Conservation (phyloP, 2,329 filamentous ascomycete species). For the Pseudohalonectria lignicola region DNA sequence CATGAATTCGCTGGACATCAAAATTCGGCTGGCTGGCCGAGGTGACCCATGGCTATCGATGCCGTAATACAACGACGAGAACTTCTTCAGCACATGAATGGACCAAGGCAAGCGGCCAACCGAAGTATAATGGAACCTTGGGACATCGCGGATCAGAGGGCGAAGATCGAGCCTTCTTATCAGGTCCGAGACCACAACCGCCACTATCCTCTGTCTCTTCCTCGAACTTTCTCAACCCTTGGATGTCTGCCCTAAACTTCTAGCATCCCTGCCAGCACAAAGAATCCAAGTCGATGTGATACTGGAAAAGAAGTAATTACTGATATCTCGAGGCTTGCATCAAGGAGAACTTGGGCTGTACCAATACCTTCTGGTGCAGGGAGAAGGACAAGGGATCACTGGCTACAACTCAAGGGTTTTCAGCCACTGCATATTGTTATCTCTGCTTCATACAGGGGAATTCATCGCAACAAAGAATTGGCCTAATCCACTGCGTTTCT, state of each 20-base stretch:
- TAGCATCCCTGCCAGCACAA: background rate
- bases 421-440: conserved; percentile 1
- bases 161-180: conserved; percentile 13
- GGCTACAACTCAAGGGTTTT: background rate
- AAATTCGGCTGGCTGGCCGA: conserved; percentile 10
- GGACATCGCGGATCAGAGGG: conserved; percentile 6
- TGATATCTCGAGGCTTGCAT: conserved; percentile 3
- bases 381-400: background rate
- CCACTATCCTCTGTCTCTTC: conserved; percentile 14
- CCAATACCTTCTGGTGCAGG: conserved; percentile 1
- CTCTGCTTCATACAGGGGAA: conserved; percentile 1
- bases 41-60: conserved; percentile 8
- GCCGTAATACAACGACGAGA: conserved; percentile 6
- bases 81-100: conserved; percentile 10
- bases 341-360: conserved; percentile 4
- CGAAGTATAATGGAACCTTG: conserved; percentile 9
- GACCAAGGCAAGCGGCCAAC: conserved; percentile 8
- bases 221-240: conserved; percentile 13
- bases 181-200: conserved; percentile 15
- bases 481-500: background rate
- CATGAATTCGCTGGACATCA: conserved; percentile 8
- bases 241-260: conserved; percentile 9
- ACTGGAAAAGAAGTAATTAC: conserved; percentile 1
- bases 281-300: background rate
- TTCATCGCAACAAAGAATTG: conserved; percentile 2